phyloP scores from a whole-genome alignment of 176 grass and related monocot genomes.

The sorghum (Sorghum bicolor) region DNA sequence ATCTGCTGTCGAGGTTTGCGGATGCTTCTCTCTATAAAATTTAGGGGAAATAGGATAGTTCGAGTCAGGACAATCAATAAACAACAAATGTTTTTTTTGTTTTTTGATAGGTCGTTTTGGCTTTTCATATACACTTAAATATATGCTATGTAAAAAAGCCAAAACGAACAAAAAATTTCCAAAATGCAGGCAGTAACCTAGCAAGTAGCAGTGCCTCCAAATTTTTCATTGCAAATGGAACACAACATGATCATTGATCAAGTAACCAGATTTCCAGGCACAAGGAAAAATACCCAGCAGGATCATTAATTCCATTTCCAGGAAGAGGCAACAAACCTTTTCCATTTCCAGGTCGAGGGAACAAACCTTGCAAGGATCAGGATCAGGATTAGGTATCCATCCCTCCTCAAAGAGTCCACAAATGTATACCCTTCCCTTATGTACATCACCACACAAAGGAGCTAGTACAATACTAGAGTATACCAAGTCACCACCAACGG shows the following conservation, averaged over 20 bases:
- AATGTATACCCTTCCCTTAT: constrained; percentile 58
- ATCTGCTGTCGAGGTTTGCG: neutral
- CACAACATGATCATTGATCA: neutral
- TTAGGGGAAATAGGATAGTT: neutral
- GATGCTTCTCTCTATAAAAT: neutral
- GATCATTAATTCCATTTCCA: constrained; percentile 9
- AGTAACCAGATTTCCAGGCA: neutral
- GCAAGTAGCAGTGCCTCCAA: neutral
- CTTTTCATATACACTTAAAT: too few relatives aligned
- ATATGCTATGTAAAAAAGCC: too few relatives aligned
- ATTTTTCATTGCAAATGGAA: neutral
- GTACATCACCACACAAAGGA: constrained; percentile 48
- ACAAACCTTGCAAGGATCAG: constrained; percentile 26
- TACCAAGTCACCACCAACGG: constrained; percentile 45
- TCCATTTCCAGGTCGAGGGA: neutral
- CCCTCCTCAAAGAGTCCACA: constrained; percentile 33
- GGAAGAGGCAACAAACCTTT: neutral
- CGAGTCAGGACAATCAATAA: too few relatives aligned
- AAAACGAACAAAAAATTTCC: too few relatives aligned
- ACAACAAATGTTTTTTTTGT: too few relatives aligned
- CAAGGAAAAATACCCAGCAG: neutral
- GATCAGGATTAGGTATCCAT: constrained; percentile 22
- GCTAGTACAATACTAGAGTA: constrained; percentile 51
- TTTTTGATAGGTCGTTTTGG: too few relatives aligned
- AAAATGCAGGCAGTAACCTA: neutral